Percentiles rank a stretch among this genome's conserved stretches.
These are phyloP conservation scores for Pholiota conissans DNA, from an alignment of 768 basidiomycete genomes.

Conservation along the genomic window DNA sequence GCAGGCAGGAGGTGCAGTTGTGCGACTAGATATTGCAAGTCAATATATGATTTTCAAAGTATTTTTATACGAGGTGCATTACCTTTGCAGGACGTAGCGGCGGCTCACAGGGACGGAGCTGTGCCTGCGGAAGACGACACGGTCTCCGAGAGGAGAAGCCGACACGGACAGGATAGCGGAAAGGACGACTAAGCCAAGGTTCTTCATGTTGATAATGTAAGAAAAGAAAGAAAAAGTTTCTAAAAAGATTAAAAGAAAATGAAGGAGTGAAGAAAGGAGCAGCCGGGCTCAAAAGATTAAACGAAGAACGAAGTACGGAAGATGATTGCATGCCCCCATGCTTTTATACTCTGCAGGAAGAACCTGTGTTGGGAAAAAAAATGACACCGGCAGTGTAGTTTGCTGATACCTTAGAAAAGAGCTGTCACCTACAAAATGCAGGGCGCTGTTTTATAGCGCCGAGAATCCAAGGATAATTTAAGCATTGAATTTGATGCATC, in stretches of 20 bases:
- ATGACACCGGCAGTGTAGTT: constrained; percentile 14
- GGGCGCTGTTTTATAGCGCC: constrained; percentile 20
- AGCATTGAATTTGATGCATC: not conserved
- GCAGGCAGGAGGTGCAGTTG: constrained; percentile 33
- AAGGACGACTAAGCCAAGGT: constrained; percentile 27
- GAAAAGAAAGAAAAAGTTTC: constrained; percentile 10
- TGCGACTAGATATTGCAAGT: constrained; percentile 21
- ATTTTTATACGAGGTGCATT: constrained; percentile 10
- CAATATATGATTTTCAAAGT: not conserved
- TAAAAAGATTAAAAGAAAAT: constrained; percentile 15
- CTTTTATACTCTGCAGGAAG: constrained; percentile 17
- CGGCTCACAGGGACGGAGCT: constrained; percentile 27
- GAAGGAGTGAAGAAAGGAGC: constrained; percentile 31
- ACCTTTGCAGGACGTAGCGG: constrained; percentile 34
- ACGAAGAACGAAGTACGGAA: constrained; percentile 21
- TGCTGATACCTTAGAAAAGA: constrained; percentile 15
- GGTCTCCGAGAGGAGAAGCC: constrained; percentile 34
- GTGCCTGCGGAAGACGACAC: constrained; percentile 32
- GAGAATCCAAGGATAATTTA: not conserved
- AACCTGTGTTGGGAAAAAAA: not conserved
- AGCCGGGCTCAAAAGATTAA: constrained; percentile 32
- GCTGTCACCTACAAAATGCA: constrained; percentile 14
- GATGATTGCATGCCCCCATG: not conserved
- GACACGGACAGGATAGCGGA: constrained; percentile 27
- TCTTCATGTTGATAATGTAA: constrained; percentile 29